Conservation (phyloP, 257 asterid species). For the Plantago ovata region DNA sequence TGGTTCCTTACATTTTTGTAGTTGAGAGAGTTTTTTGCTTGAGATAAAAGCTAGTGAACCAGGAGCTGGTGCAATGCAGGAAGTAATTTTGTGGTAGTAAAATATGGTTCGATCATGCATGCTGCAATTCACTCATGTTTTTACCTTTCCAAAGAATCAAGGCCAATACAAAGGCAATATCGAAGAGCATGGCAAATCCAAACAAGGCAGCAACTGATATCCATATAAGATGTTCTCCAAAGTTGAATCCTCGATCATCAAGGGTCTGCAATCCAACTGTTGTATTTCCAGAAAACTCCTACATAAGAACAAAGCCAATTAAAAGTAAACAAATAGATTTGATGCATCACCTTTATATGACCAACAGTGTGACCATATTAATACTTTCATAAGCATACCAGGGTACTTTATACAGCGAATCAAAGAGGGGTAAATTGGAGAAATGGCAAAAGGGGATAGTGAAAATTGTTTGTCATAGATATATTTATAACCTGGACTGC, state of each 20-base stretch:
- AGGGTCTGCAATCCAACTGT: constrained; percentile 49
- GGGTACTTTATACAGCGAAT: background rate
- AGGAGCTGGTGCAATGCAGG: constrained; percentile 24
- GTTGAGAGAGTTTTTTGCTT: constrained; percentile 28
- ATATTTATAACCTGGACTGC: too few relatives aligned
- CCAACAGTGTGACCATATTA: too few relatives aligned
- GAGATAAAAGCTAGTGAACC: constrained; percentile 33
- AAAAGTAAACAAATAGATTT: background rate
- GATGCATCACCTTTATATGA: background rate
- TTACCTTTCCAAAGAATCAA: constrained; percentile 45
- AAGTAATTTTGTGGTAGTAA: background rate
- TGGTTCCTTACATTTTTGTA: constrained; percentile 17
- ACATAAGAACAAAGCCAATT: background rate
- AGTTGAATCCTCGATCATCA: constrained; percentile 44
- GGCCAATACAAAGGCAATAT: constrained; percentile 45
- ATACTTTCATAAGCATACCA: too few relatives aligned
- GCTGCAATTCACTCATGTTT: constrained; percentile 11
- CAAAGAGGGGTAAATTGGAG: background rate
- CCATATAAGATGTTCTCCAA: constrained; percentile 39
- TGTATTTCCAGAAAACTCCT: constrained; percentile 28
- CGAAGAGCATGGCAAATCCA: constrained; percentile 39
- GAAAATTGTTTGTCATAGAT: background rate
- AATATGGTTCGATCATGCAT: background rate
- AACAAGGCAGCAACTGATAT: constrained; percentile 45
- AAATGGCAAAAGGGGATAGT: background rate